phyloP scores from a whole-genome alignment of 306 rosid genomes.

The Ziziphus jujuba region DNA sequence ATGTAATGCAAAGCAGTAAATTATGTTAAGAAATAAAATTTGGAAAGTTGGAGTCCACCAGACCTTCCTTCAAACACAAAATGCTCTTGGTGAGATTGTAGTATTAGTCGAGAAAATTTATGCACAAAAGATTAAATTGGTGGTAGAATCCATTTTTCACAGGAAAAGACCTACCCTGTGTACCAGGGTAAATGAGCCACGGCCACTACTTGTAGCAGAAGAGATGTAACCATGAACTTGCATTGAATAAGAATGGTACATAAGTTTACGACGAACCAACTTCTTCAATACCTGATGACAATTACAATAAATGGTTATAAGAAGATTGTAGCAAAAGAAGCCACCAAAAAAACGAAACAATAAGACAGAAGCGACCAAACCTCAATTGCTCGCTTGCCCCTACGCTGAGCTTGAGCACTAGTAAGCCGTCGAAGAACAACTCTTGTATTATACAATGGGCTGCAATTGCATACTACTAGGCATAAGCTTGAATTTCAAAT shows the following conservation, averaged over 20 bases:
- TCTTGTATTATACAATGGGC: slow-evolving; percentile 70
- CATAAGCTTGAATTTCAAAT: slow-evolving; percentile 27
- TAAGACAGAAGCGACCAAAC: slow-evolving; percentile 33
- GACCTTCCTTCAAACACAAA: not conserved
- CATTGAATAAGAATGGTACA: slow-evolving; percentile 96
- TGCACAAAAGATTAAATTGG: not conserved
- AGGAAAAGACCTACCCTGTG: slow-evolving; percentile 73
- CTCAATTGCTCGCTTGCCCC: slow-evolving; percentile 96
- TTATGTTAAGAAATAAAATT: not conserved
- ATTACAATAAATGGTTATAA: slow-evolving; percentile 10
- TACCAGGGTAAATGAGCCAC: slow-evolving; percentile 73
- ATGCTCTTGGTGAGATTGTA: slow-evolving; percentile 1
- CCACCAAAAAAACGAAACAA: not conserved
- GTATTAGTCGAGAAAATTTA: slow-evolving; percentile 6
- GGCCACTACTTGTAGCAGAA: slow-evolving; percentile 53
- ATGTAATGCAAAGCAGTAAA: not conserved
- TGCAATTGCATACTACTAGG: slow-evolving; percentile 43
- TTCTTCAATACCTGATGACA: slow-evolving; percentile 72
- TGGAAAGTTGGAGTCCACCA: no score
- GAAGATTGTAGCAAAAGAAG: not conserved
- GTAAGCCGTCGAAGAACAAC: slow-evolving; percentile 86
- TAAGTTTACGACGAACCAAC: slow-evolving; percentile 69
- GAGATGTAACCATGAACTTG: slow-evolving; percentile 93
- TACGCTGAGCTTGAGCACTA: slow-evolving; percentile 83
- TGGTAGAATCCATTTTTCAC: slow-evolving; percentile 13